These are phyloP conservation scores for Yueomyces sinensis DNA, from an alignment of 805 yeast species.

Conservation along the genomic window DNA sequence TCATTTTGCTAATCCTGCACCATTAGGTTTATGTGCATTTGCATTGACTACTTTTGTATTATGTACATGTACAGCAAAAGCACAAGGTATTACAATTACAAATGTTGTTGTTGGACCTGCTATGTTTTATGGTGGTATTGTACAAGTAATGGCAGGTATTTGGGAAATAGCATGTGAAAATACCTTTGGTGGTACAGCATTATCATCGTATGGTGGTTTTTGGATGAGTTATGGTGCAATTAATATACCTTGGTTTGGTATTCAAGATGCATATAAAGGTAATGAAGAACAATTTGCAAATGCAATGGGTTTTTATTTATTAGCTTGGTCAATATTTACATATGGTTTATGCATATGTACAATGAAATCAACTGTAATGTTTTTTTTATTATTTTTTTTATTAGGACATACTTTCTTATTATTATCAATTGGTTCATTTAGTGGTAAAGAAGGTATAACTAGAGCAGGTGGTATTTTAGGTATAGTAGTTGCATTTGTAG, in stretches of 20 bases:
- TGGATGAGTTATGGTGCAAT: conserved; percentile 58
- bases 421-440: conserved; percentile 38
- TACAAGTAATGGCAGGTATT: conserved; percentile 49
- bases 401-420: conserved; percentile 43
- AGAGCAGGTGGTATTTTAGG: conserved; percentile 59
- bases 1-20: conserved; percentile 53
- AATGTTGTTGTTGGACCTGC: conserved; percentile 46
- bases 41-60: conserved; percentile 51
- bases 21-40: conserved; percentile 48
- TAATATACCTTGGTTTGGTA: conserved; percentile 45
- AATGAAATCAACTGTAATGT: conserved; percentile 50
- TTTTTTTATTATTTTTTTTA: conserved; percentile 41
- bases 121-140: conserved; percentile 48
- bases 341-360: conserved; percentile 40
- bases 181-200: conserved; percentile 55
- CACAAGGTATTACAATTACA: conserved; percentile 38
- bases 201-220: conserved; percentile 53
- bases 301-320: conserved; percentile 45
- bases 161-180: conserved; percentile 55
- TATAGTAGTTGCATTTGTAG: conserved; percentile 43
- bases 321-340: conserved; percentile 56
- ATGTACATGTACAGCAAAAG: conserved; percentile 40
- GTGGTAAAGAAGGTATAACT: conserved; percentile 27
- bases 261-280: conserved; percentile 37
- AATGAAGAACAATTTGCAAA: conserved; percentile 25